phyloP scores from a whole-genome alignment of 169 alveolate genomes.

The Plasmodium vivax region DNA sequence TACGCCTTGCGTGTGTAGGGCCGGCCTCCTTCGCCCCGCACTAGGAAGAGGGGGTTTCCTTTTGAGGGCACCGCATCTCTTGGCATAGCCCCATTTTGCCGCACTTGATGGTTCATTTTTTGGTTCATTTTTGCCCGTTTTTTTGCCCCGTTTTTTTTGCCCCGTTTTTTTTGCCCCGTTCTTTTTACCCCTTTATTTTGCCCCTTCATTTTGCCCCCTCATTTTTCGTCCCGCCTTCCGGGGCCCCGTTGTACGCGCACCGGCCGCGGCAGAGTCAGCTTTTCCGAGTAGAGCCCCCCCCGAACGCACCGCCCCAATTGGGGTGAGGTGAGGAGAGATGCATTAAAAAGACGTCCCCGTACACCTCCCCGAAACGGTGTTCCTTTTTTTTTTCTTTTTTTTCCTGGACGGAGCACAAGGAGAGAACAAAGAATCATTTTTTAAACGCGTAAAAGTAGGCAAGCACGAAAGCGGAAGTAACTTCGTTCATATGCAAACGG shows the following conservation, averaged over 20 bases:
- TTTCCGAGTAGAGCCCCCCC: not conserved
- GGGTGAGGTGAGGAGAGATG: not conserved
- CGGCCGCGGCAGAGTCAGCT: not conserved
- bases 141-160: not conserved
- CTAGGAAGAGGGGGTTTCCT: not conserved
- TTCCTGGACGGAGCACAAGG: not conserved
- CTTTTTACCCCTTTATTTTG: too few relatives aligned
- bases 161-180: not conserved
- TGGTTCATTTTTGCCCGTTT: not conserved
- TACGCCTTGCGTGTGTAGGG: conserved; percentile 18
- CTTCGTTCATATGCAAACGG: too few relatives aligned
- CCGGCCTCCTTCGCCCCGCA: too few relatives aligned
- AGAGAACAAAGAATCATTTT: not conserved
- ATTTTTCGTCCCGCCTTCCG: not conserved
- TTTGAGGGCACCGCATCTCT: not conserved
- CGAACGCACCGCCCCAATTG: not conserved
- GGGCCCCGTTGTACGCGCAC: not conserved
- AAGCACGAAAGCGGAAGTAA: not conserved
- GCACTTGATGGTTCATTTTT: not conserved
- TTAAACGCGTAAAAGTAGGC: not conserved
- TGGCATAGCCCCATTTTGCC: not conserved
- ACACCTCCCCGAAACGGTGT: not conserved
- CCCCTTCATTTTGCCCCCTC: too few relatives aligned
- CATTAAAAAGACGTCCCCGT: not conserved
- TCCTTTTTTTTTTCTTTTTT: not conserved